Evolutionary conservation across 2,329 filamentous ascomycete genomes (phyloP).

Genomic region (Curvularia lunata): DNA sequence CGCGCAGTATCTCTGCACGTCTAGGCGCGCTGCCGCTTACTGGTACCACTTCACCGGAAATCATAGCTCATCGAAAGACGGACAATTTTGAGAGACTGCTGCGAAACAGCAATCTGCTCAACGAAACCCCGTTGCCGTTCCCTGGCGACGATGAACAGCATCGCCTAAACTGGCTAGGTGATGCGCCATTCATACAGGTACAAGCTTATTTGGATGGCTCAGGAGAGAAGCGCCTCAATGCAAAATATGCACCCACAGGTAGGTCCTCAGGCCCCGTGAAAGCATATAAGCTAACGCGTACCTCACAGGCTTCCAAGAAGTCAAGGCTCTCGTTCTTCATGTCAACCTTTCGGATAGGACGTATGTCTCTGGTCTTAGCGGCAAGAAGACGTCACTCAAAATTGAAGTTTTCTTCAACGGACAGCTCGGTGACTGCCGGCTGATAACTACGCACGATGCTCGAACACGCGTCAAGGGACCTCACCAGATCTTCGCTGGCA

Average conservation of each 20-base stretch:
- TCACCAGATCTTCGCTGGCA: slow-evolving; percentile 49
- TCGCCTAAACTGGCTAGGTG: slow-evolving; percentile 38
- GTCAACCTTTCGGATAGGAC: slow-evolving; percentile 41
- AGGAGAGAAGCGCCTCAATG: not conserved
- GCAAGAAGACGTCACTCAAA: slow-evolving; percentile 48
- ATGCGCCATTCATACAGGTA: slow-evolving; percentile 43
- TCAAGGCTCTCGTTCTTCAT: slow-evolving; percentile 39
- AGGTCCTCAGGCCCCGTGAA: not conserved
- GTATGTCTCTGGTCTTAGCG: slow-evolving; percentile 32
- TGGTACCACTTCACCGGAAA: slow-evolving; percentile 33
- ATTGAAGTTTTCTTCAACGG: slow-evolving; percentile 59
- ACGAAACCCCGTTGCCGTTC: slow-evolving; percentile 35
- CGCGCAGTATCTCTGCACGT: slow-evolving; percentile 33
- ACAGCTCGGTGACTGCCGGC: slow-evolving; percentile 45
- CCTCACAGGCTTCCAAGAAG: not conserved
- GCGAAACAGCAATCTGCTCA: slow-evolving; percentile 25
- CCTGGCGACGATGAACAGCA: slow-evolving; percentile 31
- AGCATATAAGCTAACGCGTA: not conserved
- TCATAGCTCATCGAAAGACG: slow-evolving; percentile 29
- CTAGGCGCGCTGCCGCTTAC: slow-evolving; percentile 36
- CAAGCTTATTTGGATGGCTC: slow-evolving; percentile 18
- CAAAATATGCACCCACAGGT: not conserved
- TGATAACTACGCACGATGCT: slow-evolving; percentile 34
- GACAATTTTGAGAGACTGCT: slow-evolving; percentile 32
- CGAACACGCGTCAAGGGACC: slow-evolving; percentile 23